These are phyloP conservation scores for Exserohilum turcica DNA, from an alignment of 2,329 filamentous ascomycete genomes.

Conservation along the genomic window DNA sequence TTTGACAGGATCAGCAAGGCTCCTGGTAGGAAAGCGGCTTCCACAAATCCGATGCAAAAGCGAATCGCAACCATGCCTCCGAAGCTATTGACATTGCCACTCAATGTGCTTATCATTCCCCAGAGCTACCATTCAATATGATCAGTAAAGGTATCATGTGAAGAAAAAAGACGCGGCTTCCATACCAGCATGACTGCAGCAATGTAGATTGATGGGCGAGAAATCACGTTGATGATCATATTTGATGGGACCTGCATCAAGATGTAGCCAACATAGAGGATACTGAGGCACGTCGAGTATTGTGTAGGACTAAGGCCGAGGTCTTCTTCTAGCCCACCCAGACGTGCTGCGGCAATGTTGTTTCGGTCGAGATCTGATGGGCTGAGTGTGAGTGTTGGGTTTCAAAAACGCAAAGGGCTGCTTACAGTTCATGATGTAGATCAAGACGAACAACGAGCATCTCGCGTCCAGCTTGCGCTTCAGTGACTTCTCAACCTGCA, in stretches of 20 bases:
- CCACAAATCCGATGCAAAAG: conserved; percentile 47
- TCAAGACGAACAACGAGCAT: conserved; percentile 43
- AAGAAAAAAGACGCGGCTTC: not conserved
- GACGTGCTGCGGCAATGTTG: conserved; percentile 44
- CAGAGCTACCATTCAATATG: conserved; percentile 27
- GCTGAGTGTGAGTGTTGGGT: not conserved
- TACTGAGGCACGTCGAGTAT: conserved; percentile 43
- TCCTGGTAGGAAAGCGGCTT: conserved; percentile 63
- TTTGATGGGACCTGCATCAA: conserved; percentile 49
- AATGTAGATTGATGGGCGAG: conserved; percentile 45
- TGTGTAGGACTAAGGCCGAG: conserved; percentile 37
- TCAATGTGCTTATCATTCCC: conserved; percentile 48
- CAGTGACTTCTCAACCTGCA: conserved; percentile 41
- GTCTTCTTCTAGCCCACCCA: conserved; percentile 42
- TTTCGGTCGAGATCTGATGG: conserved; percentile 27
- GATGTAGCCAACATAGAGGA: conserved; percentile 32
- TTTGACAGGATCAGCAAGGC: conserved; percentile 67
- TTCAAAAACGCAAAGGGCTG: not conserved
- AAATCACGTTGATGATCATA: conserved; percentile 50
- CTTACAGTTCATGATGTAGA: conserved; percentile 45
- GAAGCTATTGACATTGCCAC: conserved; percentile 41
- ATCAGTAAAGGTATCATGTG: not conserved
- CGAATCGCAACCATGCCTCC: conserved; percentile 46
- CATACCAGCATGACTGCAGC: conserved; percentile 40
- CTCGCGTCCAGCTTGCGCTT: conserved; percentile 43